Evolutionary conservation across 2,329 filamentous ascomycete genomes (phyloP), one percentile per base, ranked within the genome.

Genomic region (Epichloe gansuensis): DNA sequence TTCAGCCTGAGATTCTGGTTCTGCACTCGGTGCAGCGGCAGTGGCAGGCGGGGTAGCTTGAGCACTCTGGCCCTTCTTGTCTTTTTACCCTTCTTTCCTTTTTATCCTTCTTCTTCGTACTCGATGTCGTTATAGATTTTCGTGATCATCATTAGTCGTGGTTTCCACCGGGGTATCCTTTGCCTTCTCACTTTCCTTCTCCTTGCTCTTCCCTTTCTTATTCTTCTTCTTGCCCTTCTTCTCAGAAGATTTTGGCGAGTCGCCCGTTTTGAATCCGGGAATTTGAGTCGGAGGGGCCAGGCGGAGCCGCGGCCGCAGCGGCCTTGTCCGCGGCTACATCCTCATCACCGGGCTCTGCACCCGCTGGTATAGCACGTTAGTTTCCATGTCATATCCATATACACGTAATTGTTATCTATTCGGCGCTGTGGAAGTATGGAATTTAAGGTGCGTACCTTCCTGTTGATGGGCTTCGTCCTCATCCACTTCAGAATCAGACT

Each of bases 401-500:
- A 28, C 25, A 34, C 4, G 28, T 21, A 21, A 21, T 4, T 31
- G 34, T 6, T 5, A 15, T 5, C n/a, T 17, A 12, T 38, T 23
- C 5, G 2, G 23, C 15, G 34, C 15, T 47, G 17, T 7, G 6
- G 6, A 31, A 8, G 17, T 11, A 37, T 9, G 17, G 35, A 2
- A n/a, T 7, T 37, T 37, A 28, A 54, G 55, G 55, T 4, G 28
- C 39, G 54, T 60, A 55, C 57, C 56, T 55, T 58, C 39, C 12
- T 48, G 39, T 39, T 51, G 52, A n/a, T 55, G 48, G 2, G 17
- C 54, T 34, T 47, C 45, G 49, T 56, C 61, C 50, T 65, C 60
- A 41, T 72, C 71, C 13, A 61, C 62, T n/a, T 75, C 72, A 48
- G 70, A 70, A 53, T 73, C 66, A 41, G 66, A 63, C 9, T 62